Evolutionary conservation across 1,284 basidiomycete genomes (phyloP).

Genomic region (Retiboletus flavoniger): DNA sequence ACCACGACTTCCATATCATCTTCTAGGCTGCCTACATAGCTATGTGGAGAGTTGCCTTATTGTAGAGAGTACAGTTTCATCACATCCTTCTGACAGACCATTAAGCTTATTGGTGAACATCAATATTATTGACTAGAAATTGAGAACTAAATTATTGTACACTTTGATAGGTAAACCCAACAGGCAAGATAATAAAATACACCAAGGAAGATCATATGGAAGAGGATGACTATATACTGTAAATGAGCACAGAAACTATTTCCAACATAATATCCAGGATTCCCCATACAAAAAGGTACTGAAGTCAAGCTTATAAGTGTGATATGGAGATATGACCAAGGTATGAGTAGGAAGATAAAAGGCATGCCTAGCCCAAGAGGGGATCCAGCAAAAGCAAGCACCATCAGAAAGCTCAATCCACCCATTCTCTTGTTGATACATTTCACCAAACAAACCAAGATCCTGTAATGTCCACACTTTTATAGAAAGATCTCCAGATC

Average conservation of each 20-base stretch:
- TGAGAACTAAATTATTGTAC: too few species aligned
- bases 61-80: too few species aligned
- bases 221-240: not conserved
- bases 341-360: constrained; percentile 18
- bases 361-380: constrained; percentile 20
- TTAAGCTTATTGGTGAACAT: too few species aligned
- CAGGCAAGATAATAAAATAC: not conserved
- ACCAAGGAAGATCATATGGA: not conserved
- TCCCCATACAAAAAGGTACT: constrained; percentile 13
- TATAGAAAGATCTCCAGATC: constrained; percentile 16
- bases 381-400: constrained; percentile 17
- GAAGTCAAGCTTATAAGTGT: constrained; percentile 16
- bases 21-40: too few species aligned
- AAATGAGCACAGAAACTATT: constrained; percentile 6
- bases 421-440: constrained; percentile 14
- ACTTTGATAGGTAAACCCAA: not conserved
- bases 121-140: too few species aligned
- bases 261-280: constrained; percentile 26
- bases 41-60: too few species aligned
- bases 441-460: not conserved
- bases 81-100: too few species aligned
- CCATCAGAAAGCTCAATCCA: constrained; percentile 17
- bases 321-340: constrained; percentile 12
- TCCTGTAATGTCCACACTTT: constrained; percentile 12
- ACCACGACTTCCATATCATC: too few species aligned